Percentiles rank a stretch among this genome's conserved stretches.
Evolutionary conservation across 805 yeast genomes (phyloP).

Genomic region (Ogataea siamensis): DNA sequence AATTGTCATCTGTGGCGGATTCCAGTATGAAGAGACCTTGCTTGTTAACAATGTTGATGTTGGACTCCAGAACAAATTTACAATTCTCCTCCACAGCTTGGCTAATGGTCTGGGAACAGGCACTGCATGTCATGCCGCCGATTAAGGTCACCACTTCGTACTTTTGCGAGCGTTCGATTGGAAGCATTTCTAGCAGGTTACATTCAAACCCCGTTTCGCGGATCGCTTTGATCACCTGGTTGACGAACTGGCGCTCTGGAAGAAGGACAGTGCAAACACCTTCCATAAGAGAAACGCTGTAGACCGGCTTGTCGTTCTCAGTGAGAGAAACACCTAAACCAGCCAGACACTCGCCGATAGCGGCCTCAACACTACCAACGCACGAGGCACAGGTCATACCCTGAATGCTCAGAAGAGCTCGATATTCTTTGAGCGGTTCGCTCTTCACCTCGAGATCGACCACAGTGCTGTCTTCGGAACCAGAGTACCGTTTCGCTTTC

Average conservation of each 20-base stretch:
- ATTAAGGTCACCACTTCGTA: slow-evolving; percentile 58
- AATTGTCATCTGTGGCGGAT: slow-evolving; percentile 34
- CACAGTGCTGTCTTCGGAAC: slow-evolving; percentile 22
- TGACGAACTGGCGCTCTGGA: slow-evolving; percentile 49
- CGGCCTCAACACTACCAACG: slow-evolving; percentile 41
- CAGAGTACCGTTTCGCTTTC: slow-evolving; percentile 9
- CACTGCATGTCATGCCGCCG: slow-evolving; percentile 75
- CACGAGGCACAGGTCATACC: slow-evolving; percentile 76
- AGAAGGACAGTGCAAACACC: slow-evolving; percentile 54
- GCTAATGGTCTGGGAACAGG: slow-evolving; percentile 58
- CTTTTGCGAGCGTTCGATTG: slow-evolving; percentile 48
- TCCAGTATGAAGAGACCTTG: slow-evolving; percentile 61
- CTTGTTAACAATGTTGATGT: slow-evolving; percentile 58
- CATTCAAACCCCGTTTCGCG: slow-evolving; percentile 48
- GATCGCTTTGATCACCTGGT: slow-evolving; percentile 46
- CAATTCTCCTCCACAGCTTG: slow-evolving; percentile 43
- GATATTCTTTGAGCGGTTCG: slow-evolving; percentile 29
- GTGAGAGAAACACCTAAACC: slow-evolving; percentile 16
- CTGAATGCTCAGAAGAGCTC: slow-evolving; percentile 54
- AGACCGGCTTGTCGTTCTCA: slow-evolving; percentile 14
- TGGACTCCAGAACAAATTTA: slow-evolving; percentile 51
- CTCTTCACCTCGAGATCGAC: slow-evolving; percentile 28
- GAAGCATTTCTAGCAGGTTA: slow-evolving; percentile 55
- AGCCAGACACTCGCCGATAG: slow-evolving; percentile 33
- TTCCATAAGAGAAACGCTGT: slow-evolving; percentile 38